Percentiles rank a stretch among this genome's conserved stretches.
phyloP scores from a whole-genome alignment of 495 filamentous ascomycete genomes.

The Annulohypoxylon nitens region DNA sequence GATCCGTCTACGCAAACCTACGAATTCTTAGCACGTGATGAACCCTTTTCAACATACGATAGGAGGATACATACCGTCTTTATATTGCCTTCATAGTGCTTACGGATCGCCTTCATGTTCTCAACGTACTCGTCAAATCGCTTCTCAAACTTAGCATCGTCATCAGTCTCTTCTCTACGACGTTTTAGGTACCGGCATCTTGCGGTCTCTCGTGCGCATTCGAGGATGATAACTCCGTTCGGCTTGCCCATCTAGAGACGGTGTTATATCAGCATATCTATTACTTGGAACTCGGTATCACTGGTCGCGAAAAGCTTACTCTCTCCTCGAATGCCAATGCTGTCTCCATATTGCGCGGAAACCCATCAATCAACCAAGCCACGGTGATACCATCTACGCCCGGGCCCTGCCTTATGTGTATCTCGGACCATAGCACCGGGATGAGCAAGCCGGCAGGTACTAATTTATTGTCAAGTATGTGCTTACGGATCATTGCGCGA shows the following conservation, averaged over 20 bases:
- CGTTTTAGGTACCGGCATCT: constrained; percentile 28
- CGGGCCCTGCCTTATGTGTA: too few species aligned
- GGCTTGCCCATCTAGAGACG: constrained; percentile 43
- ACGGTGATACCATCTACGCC: background rate
- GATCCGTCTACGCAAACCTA: background rate
- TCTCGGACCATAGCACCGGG: constrained; percentile 26
- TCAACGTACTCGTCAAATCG: constrained; percentile 41
- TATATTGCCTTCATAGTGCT: constrained; percentile 5
- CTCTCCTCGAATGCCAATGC: constrained; percentile 46
- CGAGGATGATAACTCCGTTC: constrained; percentile 34
- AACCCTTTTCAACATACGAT: background rate
- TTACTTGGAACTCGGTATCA: background rate
- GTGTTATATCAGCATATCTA: background rate
- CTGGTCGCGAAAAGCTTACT: constrained; percentile 33
- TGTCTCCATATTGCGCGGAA: constrained; percentile 54
- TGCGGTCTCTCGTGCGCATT: constrained; percentile 33
- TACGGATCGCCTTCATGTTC: constrained; percentile 37
- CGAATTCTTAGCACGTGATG: background rate
- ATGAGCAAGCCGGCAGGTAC: constrained; percentile 47
- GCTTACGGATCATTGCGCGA: constrained; percentile 27
- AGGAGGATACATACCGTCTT: constrained; percentile 3
- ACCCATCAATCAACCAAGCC: constrained; percentile 55
- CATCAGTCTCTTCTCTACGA: constrained; percentile 24
- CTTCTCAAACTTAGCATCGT: constrained; percentile 33
- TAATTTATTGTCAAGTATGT: constrained; percentile 44